These are phyloP conservation scores for Phialocephala subalpina DNA, from an alignment of 2,329 filamentous ascomycete genomes.

Conservation along the genomic window DNA sequence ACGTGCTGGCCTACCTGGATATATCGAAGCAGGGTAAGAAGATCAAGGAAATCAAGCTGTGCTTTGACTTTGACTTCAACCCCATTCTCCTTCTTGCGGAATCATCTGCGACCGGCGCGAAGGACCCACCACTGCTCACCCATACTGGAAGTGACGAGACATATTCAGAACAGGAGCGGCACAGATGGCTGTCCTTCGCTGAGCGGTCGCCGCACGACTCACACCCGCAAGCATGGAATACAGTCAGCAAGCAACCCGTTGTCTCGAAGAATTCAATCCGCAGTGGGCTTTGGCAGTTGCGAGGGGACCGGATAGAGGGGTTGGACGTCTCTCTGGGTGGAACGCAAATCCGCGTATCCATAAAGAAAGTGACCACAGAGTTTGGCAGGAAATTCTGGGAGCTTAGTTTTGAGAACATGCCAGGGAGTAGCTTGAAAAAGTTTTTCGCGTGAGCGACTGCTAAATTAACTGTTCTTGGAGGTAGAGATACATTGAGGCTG, in stretches of 20 bases:
- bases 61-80: slow-evolving; percentile 2
- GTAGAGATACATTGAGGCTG: neutral
- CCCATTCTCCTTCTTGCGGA: neutral
- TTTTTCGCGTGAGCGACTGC: neutral
- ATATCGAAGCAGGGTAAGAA: neutral
- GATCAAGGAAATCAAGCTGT: slow-evolving; percentile 1
- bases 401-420: neutral
- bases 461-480: neutral
- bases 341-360: neutral
- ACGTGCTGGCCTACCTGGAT: neutral
- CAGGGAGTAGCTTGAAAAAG: neutral
- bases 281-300: neutral
- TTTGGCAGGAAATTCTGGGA: slow-evolving; percentile 1
- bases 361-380: neutral
- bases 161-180: neutral
- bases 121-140: neutral
- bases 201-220: neutral
- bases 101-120: neutral
- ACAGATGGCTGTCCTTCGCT: neutral
- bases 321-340: neutral
- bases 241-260: neutral
- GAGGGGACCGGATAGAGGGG: slow-evolving; percentile 1
- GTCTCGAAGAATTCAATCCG: neutral
- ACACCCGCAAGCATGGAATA: slow-evolving; percentile 1
- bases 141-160: neutral